A percentile compares a stretch with the other conserved stretches of the same genome.
Conservation (phyloP, 306 rosid genomes). For the Parietaria judaica region DNA sequence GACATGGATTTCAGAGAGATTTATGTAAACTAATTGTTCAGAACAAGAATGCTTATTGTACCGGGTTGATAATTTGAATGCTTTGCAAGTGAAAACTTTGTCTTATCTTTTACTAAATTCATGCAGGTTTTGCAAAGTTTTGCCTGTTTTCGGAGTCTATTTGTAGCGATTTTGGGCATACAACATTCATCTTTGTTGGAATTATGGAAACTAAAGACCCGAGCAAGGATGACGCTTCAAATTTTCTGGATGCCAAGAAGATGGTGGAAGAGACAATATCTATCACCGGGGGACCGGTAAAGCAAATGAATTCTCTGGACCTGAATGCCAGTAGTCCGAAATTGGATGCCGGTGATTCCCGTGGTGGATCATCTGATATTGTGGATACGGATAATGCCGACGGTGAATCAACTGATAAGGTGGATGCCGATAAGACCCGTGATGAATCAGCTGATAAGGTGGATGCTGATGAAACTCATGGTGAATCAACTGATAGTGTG, state of each 20-base stretch:
- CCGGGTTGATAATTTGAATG: background rate
- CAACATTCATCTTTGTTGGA: slow-evolving; percentile 16
- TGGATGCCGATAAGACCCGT: background rate
- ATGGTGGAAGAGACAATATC: slow-evolving; percentile 25
- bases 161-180: slow-evolving; percentile 15
- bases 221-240: slow-evolving; percentile 19
- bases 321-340: slow-evolving; percentile 17
- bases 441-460: background rate
- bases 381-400: slow-evolving; percentile 15
- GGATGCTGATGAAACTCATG: background rate
- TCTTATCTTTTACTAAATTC: slow-evolving; percentile 4
- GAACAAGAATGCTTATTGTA: too few relatives aligned
- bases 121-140: slow-evolving; percentile 16
- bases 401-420: background rate
- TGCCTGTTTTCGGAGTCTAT: background rate
- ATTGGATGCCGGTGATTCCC: slow-evolving; percentile 7
- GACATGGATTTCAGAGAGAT: too few relatives aligned
- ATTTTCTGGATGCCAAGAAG: slow-evolving; percentile 26
- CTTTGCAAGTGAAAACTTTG: slow-evolving; percentile 3
- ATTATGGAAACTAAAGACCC: slow-evolving; percentile 36
- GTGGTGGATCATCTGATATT: slow-evolving; percentile 12
- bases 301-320: slow-evolving; percentile 24
- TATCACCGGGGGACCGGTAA: slow-evolving; percentile 19
- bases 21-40: too few relatives aligned
- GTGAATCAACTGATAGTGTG: too few relatives aligned